Evolutionary conservation across 2,329 filamentous ascomycete genomes (phyloP).

Genomic region (Botrytis fabae): DNA sequence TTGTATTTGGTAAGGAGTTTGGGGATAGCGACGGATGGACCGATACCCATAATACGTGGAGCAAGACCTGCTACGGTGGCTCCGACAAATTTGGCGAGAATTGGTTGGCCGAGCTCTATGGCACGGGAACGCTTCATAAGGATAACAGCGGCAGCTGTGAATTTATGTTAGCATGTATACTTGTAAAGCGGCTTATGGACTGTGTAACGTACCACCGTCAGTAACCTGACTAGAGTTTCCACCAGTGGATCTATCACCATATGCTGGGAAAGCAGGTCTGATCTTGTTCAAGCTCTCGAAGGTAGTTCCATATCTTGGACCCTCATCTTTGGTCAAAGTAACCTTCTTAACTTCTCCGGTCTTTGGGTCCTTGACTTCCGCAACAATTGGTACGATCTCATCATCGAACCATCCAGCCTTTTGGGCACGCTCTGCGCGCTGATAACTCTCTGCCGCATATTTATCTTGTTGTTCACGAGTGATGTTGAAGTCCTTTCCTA

Average conservation of each 20-base stretch:
- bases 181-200: not conserved
- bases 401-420: constrained; percentile 90
- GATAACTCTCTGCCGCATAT: constrained; percentile 85
- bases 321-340: constrained; percentile 83
- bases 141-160: constrained; percentile 74
- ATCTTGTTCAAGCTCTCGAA: constrained; percentile 81
- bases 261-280: constrained; percentile 85
- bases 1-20: constrained; percentile 84
- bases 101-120: constrained; percentile 81
- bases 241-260: constrained; percentile 81
- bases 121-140: constrained; percentile 95
- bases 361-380: constrained; percentile 80
- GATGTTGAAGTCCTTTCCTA: constrained; percentile 86
- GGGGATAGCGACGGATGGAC: constrained; percentile 69
- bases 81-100: constrained; percentile 91
- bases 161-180: not conserved
- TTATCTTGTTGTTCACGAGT: constrained; percentile 76
- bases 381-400: constrained; percentile 87
- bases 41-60: constrained; percentile 96
- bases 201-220: constrained; percentile 66
- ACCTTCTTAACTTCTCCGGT: constrained; percentile 75
- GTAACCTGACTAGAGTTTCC: constrained; percentile 96
- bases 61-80: constrained; percentile 87
- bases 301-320: constrained; percentile 87
- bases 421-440: constrained; percentile 83